A percentile compares a stretch with the other conserved stretches of the same genome.
phyloP scores from a whole-genome alignment of 768 basidiomycete species.

The Suillus clintonianus region DNA sequence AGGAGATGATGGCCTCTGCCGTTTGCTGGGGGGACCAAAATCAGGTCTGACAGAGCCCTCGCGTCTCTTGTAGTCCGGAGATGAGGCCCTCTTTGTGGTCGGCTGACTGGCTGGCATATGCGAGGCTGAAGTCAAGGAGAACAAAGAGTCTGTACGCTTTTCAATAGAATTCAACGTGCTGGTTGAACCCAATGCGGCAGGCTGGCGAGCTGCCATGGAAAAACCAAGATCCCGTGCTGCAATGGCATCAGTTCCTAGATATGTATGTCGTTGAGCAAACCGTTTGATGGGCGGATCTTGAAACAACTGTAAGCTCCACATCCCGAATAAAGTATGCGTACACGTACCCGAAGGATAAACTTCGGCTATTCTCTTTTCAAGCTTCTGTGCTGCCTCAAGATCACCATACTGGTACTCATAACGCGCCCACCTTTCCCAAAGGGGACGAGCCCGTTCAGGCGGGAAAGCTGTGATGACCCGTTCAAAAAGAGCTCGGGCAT shows the following conservation, averaged over 20 bases:
- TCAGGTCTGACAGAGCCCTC: slow-evolving; percentile 43
- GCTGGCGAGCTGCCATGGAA: slow-evolving; percentile 45
- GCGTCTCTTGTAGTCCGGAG: slow-evolving; percentile 41
- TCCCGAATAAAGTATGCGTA: background rate
- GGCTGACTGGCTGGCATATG: slow-evolving; percentile 24
- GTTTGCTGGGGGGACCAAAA: slow-evolving; percentile 43
- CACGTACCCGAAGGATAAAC: slow-evolving; percentile 79
- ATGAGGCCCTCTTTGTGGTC: slow-evolving; percentile 30
- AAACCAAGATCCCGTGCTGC: slow-evolving; percentile 88
- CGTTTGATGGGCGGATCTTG: slow-evolving; percentile 88
- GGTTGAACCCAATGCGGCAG: slow-evolving; percentile 17
- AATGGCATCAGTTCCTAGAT: slow-evolving; percentile 82
- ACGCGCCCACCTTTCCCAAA: slow-evolving; percentile 96
- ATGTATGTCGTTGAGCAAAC: slow-evolving; percentile 79
- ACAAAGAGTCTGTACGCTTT: slow-evolving; percentile 37
- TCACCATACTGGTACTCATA: slow-evolving; percentile 98
- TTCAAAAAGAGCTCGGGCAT: slow-evolving; percentile 95
- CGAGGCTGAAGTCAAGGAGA: slow-evolving; percentile 32
- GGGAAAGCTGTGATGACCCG: slow-evolving; percentile 78
- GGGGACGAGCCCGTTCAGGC: slow-evolving; percentile 73
- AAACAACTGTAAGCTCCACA: background rate
- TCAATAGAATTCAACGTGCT: slow-evolving; percentile 23
- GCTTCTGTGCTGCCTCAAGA: slow-evolving; percentile 80
- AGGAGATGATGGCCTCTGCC: slow-evolving; percentile 49
- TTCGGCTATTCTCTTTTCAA: slow-evolving; percentile 88